Conservation (phyloP, 2,329 filamentous ascomycete genomes). For the Clonostachys sp. region DNA sequence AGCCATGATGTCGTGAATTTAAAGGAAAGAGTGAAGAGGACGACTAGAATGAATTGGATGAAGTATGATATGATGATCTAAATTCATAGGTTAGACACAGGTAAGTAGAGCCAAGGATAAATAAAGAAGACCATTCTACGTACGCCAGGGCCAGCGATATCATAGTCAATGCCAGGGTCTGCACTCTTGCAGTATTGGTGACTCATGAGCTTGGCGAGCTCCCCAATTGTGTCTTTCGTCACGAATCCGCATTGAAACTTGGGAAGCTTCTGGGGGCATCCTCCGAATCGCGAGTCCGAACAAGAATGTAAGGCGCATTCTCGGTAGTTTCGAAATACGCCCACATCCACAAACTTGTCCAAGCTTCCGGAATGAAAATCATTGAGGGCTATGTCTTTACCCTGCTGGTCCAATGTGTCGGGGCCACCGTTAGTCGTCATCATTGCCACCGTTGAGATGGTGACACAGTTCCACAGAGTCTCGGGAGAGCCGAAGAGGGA, state of each 20-base stretch:
- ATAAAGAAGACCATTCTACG: no score
- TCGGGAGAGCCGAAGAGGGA: conserved; percentile 4
- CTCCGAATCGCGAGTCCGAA: not conserved
- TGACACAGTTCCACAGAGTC: conserved; percentile 6
- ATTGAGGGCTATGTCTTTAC: no score
- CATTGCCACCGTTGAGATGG: conserved; percentile 3
- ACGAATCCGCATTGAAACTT: not conserved
- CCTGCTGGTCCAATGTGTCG: no score
- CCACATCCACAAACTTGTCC: not conserved
- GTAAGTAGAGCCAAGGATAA: no score
- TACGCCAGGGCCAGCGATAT: conserved; percentile 7
- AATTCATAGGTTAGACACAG: no score
- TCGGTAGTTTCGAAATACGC: not conserved
- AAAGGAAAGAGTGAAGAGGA: not conserved
- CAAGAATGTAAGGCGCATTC: not conserved
- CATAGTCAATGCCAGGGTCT: conserved; percentile 1
- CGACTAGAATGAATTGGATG: not conserved
- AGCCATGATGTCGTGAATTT: not conserved
- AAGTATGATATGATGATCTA: not conserved
- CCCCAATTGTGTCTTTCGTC: not conserved
- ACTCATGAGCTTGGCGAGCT: not conserved
- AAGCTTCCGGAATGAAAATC: not conserved
- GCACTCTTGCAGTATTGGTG: not conserved
- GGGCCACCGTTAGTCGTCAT: not conserved
- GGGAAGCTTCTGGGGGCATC: not conserved